These are phyloP conservation scores for Aspergillus texensis DNA, from an alignment of 2,329 filamentous ascomycete species.

Conservation along the genomic window DNA sequence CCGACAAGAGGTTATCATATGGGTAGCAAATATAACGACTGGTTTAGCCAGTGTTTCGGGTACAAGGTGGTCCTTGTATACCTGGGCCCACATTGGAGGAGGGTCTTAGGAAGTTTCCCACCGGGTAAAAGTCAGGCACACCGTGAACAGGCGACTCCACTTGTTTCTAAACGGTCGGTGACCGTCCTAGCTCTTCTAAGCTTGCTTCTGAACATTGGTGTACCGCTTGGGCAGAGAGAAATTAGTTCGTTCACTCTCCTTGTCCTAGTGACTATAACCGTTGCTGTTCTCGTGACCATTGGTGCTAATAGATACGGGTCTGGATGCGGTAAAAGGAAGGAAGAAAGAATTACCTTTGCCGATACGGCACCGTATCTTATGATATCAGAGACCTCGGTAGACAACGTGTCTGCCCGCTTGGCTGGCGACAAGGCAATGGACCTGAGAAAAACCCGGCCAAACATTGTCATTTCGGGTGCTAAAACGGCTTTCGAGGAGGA, in stretches of 20 bases:
- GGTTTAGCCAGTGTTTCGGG: conserved; percentile 70
- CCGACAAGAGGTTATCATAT: conserved; percentile 64
- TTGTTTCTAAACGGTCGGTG: conserved; percentile 6
- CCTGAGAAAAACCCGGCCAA: conserved; percentile 72
- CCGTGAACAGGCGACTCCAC: conserved; percentile 6
- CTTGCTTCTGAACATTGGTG: conserved; percentile 13
- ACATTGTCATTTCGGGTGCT: conserved; percentile 68
- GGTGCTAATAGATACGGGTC: neutral
- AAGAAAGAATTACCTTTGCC: conserved; percentile 34
- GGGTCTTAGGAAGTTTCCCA: conserved; percentile 64
- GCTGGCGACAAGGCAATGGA: conserved; percentile 56
- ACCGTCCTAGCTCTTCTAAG: conserved; percentile 9
- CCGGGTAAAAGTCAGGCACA: conserved; percentile 42
- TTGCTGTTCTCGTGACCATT: conserved; percentile 11
- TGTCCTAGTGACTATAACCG: conserved; percentile 7
- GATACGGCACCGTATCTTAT: conserved; percentile 66
- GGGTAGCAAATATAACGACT: conserved; percentile 61
- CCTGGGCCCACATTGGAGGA: conserved; percentile 62
- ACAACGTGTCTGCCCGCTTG: conserved; percentile 63
- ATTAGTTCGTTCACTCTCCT: neutral
- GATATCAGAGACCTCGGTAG: conserved; percentile 69
- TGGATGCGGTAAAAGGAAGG: conserved; percentile 8
- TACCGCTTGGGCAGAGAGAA: neutral
- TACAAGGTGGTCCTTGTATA: conserved; percentile 65
- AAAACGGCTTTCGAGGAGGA: conserved; percentile 67